Evolutionary conservation across 495 filamentous ascomycete genomes (phyloP).

Genomic region (Neurospora tetrasperma): DNA sequence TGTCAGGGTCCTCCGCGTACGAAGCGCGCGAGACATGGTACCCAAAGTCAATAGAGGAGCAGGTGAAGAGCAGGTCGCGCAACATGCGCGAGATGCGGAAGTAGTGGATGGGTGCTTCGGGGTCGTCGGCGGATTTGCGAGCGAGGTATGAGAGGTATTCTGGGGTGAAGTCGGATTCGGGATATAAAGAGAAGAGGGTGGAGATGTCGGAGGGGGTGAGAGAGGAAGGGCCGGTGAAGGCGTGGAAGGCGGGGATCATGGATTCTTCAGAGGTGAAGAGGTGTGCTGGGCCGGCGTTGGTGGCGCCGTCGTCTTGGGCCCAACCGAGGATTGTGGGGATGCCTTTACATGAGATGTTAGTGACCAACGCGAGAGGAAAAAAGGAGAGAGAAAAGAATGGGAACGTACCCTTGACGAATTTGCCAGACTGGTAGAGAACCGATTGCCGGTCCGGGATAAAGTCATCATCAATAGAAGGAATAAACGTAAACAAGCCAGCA

Average conservation of each 20-base stretch:
- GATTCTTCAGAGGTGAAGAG: constrained; percentile 9
- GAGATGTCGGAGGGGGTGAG: constrained; percentile 11
- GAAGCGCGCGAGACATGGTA: constrained; percentile 11
- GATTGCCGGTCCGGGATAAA: constrained; percentile 18
- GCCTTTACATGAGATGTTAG: background rate
- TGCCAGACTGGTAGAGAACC: constrained; percentile 11
- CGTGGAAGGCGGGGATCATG: constrained; percentile 10
- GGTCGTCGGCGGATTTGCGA: constrained; percentile 9
- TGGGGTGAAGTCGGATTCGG: constrained; percentile 11
- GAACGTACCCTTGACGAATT: constrained; percentile 15
- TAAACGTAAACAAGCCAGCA: constrained; percentile 15
- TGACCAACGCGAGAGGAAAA: no score
- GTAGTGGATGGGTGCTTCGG: constrained; percentile 14
- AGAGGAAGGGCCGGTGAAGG: background rate
- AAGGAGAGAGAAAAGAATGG: background rate
- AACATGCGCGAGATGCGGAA: constrained; percentile 22
- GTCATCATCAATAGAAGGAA: constrained; percentile 22
- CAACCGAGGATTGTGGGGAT: constrained; percentile 23
- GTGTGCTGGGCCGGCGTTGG: constrained; percentile 11
- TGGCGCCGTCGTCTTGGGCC: constrained; percentile 23
- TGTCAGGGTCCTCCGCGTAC: background rate
- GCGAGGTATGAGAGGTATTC: constrained; percentile 12
- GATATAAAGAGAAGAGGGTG: constrained; percentile 17
- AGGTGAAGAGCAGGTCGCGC: constrained; percentile 24
- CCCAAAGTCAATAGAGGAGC: constrained; percentile 21